Evolutionary conservation across 163 green algal species (phyloP).

Genomic region (Botryococcus braunii): DNA sequence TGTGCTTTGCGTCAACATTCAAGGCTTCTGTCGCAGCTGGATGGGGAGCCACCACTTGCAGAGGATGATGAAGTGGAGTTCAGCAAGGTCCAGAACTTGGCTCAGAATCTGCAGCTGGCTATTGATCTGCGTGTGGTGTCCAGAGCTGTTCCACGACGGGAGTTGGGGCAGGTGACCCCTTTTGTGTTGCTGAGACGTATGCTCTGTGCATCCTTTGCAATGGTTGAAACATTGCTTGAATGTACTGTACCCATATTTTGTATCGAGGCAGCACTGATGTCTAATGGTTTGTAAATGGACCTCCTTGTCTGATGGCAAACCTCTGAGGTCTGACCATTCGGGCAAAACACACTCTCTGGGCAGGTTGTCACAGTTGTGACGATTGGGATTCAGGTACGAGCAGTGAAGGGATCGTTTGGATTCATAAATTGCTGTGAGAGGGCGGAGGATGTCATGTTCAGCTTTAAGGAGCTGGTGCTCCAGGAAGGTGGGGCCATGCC

Average conservation of each 20-base stretch:
- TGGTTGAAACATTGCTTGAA: not conserved
- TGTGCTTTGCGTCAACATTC: no score
- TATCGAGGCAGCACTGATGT: not conserved
- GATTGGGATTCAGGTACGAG: slow-evolving; percentile 2
- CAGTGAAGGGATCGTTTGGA: slow-evolving; percentile 26
- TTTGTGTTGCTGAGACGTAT: not conserved
- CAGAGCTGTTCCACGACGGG: slow-evolving; percentile 9
- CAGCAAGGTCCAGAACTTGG: not conserved
- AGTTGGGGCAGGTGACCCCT: slow-evolving; percentile 14
- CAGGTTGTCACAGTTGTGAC: not conserved
- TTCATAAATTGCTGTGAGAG: slow-evolving; percentile 43
- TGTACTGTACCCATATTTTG: not conserved
- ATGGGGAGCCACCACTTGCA: not conserved
- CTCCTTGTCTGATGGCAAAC: not conserved
- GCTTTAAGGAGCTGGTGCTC: slow-evolving; percentile 14
- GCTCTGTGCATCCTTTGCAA: not conserved
- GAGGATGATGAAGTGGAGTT: slow-evolving; percentile 22
- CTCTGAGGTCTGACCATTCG: not conserved
- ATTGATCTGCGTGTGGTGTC: slow-evolving; percentile 7
- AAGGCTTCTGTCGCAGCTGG: no score
- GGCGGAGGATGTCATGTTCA: slow-evolving; percentile 34
- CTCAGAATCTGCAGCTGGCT: not conserved
- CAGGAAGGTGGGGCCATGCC: not conserved
- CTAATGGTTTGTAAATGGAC: not conserved
- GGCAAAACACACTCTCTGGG: not conserved